Conservation (phyloP, 2,329 filamentous ascomycete genomes). For the Lithohypha guttulata region DNA sequence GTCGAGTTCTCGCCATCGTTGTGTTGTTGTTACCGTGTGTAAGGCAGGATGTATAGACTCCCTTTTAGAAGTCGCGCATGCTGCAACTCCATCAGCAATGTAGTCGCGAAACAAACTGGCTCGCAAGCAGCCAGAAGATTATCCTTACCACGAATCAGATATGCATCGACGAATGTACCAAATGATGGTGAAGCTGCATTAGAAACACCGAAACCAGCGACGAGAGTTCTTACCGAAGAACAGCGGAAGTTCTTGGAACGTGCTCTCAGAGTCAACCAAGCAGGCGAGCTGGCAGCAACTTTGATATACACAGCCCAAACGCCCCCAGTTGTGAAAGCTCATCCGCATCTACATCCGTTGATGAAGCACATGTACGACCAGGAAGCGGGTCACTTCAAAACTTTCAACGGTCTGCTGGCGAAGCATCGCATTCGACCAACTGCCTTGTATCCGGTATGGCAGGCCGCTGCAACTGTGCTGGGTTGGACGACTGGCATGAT, state of each 20-base stretch:
- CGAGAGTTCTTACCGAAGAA: slow-evolving; percentile 52
- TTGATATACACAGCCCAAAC: slow-evolving; percentile 88
- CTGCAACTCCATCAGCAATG: neutral
- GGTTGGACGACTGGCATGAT: slow-evolving; percentile 85
- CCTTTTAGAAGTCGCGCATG: neutral
- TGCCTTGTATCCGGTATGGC: slow-evolving; percentile 85
- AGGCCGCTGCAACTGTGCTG: slow-evolving; percentile 63
- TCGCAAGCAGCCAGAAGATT: neutral
- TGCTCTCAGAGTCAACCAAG: slow-evolving; percentile 89
- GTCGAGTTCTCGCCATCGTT: neutral
- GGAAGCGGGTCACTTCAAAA: slow-evolving; percentile 74
- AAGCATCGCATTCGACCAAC: slow-evolving; percentile 87
- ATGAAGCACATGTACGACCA: slow-evolving; percentile 99
- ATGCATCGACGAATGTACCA: slow-evolving; percentile 1
- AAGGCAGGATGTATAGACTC: neutral
- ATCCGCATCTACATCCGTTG: slow-evolving; percentile 77
- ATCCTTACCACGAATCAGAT: neutral
- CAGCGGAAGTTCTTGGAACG: slow-evolving; percentile 67
- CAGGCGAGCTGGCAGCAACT: slow-evolving; percentile 90
- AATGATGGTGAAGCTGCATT: neutral
- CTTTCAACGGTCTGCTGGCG: slow-evolving; percentile 73
- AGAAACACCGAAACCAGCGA: slow-evolving; percentile 22
- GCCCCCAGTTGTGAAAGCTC: slow-evolving; percentile 63
- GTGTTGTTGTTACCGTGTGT: neutral
- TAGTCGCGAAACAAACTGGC: neutral